Percentiles rank a stretch among this genome's conserved stretches.
These are phyloP conservation scores for Magnolia kwangsiensis DNA, from an alignment of 164 flowering plant species.

Conservation along the genomic window DNA sequence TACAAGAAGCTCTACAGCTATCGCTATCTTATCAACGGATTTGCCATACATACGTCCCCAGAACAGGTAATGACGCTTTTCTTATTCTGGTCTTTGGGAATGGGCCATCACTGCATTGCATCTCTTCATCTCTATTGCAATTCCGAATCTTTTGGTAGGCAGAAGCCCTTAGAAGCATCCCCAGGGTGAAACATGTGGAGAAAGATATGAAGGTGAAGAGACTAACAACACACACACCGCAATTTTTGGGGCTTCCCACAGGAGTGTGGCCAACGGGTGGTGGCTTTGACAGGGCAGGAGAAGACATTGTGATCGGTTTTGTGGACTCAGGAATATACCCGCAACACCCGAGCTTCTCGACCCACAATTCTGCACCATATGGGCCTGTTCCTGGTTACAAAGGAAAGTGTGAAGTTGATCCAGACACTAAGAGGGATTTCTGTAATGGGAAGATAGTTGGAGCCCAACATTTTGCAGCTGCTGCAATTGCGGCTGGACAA, in stretches of 20 bases:
- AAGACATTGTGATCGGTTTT: conserved; percentile 89
- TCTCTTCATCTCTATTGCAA: neutral
- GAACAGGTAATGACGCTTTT: conserved; percentile 65
- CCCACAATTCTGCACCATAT: conserved; percentile 61
- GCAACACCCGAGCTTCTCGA: conserved; percentile 82
- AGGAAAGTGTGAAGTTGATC: conserved; percentile 95
- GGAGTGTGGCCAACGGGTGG: conserved; percentile 99
- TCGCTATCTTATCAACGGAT: conserved; percentile 87
- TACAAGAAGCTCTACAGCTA: conserved; percentile 94
- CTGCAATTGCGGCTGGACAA: conserved; percentile 87
- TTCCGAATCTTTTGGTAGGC: conserved; percentile 56
- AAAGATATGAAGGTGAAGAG: conserved; percentile 92
- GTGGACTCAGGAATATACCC: conserved; percentile 96
- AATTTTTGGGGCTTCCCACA: conserved; percentile 96
- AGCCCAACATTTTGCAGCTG: conserved; percentile 95
- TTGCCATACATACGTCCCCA: conserved; percentile 75
- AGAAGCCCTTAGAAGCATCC: conserved; percentile 64
- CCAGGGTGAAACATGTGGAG: conserved; percentile 83
- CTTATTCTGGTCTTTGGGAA: neutral
- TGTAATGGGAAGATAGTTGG: conserved; percentile 97
- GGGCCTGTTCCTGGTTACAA: conserved; percentile 74
- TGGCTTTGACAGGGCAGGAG: conserved; percentile 92
- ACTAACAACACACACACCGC: conserved; percentile 94
- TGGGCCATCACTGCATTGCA: neutral
- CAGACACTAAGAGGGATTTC: conserved; percentile 56